Percentiles rank a stretch among this genome's conserved stretches.
These are phyloP conservation scores for Fusarium oligoseptatum DNA, from an alignment of 2,329 filamentous ascomycete genomes.

Conservation along the genomic window DNA sequence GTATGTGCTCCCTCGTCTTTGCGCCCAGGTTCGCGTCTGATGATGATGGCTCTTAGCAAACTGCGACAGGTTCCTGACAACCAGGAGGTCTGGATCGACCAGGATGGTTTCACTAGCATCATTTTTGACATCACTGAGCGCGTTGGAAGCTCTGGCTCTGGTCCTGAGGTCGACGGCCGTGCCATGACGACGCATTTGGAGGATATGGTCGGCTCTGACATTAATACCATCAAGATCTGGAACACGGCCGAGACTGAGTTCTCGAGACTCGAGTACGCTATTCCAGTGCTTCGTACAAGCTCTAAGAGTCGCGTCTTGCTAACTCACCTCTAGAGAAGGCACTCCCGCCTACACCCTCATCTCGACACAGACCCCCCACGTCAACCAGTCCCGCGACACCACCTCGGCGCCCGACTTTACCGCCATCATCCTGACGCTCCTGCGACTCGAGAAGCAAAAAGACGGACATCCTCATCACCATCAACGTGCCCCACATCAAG, in stretches of 20 bases:
- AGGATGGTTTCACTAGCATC: conserved; percentile 84
- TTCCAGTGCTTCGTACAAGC: too few relatives aligned
- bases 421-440: conserved; percentile 80
- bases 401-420: conserved; percentile 72
- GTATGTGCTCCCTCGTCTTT: conserved; percentile 54
- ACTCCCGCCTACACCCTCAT: conserved; percentile 78
- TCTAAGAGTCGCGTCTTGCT: conserved; percentile 8
- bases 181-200: conserved; percentile 78
- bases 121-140: conserved; percentile 93
- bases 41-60: conserved; percentile 60
- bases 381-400: conserved; percentile 51
- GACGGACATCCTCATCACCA: conserved; percentile 86
- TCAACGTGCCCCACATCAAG: conserved; percentile 88
- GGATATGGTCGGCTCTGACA: conserved; percentile 75
- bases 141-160: conserved; percentile 68
- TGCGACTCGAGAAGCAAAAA: conserved; percentile 79
- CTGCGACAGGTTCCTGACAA: conserved; percentile 85
- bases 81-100: conserved; percentile 93
- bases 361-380: conserved; percentile 69
- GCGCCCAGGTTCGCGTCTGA: conserved; percentile 13
- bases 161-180: conserved; percentile 74
- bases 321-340: conserved; percentile 47
- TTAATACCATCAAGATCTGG: conserved; percentile 75
- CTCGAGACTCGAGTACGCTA: conserved; percentile 68
- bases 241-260: conserved; percentile 73